These are phyloP conservation scores for Podila epicladia DNA, from an alignment of 192 early-diverging fungal genomes.

Conservation along the genomic window DNA sequence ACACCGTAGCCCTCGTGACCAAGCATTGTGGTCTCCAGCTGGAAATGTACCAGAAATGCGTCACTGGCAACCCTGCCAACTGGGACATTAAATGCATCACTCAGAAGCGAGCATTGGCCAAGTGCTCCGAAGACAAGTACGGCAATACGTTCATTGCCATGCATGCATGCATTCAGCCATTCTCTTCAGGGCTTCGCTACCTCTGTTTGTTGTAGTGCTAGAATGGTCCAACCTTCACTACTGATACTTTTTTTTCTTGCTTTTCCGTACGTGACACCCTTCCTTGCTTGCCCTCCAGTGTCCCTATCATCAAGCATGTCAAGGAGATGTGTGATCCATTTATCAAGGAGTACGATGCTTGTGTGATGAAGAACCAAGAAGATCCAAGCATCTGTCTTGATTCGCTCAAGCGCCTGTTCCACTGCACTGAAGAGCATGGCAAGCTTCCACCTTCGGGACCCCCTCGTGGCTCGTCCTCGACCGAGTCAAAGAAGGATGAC, in stretches of 20 bases:
- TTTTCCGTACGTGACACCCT: not conserved
- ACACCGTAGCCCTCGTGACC: conserved; percentile 63
- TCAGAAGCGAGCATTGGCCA: conserved; percentile 63
- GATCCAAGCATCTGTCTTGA: conserved; percentile 61
- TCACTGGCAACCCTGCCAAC: conserved; percentile 60
- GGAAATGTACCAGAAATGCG: conserved; percentile 63
- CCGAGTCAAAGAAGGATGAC: not conserved
- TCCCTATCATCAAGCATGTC: conserved; percentile 66
- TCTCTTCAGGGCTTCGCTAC: not conserved
- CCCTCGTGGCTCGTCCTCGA: conserved; percentile 12
- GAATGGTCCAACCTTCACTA: not conserved
- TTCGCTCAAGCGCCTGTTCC: conserved; percentile 59
- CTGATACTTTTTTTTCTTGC: conserved; percentile 6
- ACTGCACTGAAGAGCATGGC: conserved; percentile 63
- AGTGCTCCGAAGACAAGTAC: conserved; percentile 70
- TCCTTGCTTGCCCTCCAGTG: conserved; percentile 30
- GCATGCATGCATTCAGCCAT: not conserved
- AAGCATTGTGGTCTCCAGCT: conserved; percentile 67
- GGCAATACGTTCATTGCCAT: not conserved
- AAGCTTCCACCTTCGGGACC: conserved; percentile 40
- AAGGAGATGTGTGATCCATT: conserved; percentile 61
- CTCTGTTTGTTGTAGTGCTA: not conserved
- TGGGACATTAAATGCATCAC: conserved; percentile 66
- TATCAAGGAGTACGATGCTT: conserved; percentile 63
- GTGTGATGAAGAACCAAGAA: conserved; percentile 58